Evolutionary conservation across 2,329 filamentous ascomycete species (phyloP).

Genomic region (Myriosclerotinia scirpicola): DNA sequence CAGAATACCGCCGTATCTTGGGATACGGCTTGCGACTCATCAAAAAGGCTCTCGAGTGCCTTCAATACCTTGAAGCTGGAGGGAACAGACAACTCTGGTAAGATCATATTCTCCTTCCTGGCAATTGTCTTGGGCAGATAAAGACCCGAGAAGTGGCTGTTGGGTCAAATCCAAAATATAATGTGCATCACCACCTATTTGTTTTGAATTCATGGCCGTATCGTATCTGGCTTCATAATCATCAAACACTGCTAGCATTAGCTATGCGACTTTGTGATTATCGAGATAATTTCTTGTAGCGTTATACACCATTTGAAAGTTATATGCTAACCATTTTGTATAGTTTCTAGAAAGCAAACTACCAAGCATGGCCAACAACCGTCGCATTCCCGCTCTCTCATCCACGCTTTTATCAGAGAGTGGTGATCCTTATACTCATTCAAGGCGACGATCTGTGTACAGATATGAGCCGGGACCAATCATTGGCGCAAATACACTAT

Average conservation of each 20-base stretch:
- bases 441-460: neutral
- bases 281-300: neutral
- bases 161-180: neutral
- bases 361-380: neutral
- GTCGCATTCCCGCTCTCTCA: neutral
- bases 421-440: neutral
- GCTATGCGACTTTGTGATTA: neutral
- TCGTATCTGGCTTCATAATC: neutral
- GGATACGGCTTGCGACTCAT: neutral
- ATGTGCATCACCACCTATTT: neutral
- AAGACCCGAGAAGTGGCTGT: neutral
- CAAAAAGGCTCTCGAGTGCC: neutral
- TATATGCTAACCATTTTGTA: conserved; percentile 6
- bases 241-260: neutral
- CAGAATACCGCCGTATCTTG: neutral
- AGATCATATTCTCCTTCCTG: neutral
- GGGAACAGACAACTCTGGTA: neutral
- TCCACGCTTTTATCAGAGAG: neutral
- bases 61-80: neutral
- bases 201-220: neutral
- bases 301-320: neutral
- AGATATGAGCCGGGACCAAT: neutral
- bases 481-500: neutral
- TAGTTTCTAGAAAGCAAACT: neutral
- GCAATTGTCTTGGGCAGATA: neutral